These are phyloP conservation scores for Talaromyces marneffei DNA, from an alignment of 2,329 filamentous ascomycete genomes.

Conservation along the genomic window DNA sequence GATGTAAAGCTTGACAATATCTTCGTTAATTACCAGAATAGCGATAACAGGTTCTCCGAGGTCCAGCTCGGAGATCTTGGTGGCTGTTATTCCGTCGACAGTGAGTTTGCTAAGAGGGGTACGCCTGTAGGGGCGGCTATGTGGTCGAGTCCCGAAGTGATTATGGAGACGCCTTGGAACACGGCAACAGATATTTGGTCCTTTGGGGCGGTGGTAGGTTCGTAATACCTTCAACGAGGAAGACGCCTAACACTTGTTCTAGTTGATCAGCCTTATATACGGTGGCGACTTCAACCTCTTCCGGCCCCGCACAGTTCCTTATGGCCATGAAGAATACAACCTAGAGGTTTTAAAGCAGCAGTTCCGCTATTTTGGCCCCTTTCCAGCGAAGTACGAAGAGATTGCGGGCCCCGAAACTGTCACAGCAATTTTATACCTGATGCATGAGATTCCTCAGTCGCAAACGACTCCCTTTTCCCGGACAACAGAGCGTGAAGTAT, in stretches of 20 bases:
- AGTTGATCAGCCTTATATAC: conserved; percentile 19
- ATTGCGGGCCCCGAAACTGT: conserved; percentile 10
- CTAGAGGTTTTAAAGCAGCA: conserved; percentile 19
- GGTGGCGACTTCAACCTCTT: conserved; percentile 19
- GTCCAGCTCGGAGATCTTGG: conserved; percentile 20
- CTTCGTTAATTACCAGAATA: conserved; percentile 18
- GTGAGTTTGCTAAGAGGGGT: conserved; percentile 14
- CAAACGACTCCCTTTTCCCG: conserved; percentile 12
- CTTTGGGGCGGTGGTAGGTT: conserved; percentile 17
- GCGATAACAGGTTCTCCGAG: conserved; percentile 18
- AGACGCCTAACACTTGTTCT: neutral
- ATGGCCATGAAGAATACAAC: conserved; percentile 19
- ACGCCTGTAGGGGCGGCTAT: conserved; percentile 18
- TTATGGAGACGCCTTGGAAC: conserved; percentile 19
- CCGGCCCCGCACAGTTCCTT: conserved; percentile 16
- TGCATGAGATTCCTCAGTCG: conserved; percentile 11
- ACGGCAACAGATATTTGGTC: conserved; percentile 20
- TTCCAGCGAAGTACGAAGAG: conserved; percentile 13
- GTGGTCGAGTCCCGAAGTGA: conserved; percentile 19
- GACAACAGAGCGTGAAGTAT: conserved; percentile 13
- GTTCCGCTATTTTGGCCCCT: conserved; percentile 19
- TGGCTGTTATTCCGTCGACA: conserved; percentile 14
- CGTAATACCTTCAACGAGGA: neutral
- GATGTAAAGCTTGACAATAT: conserved; percentile 20
- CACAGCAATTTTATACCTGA: conserved; percentile 13